phyloP scores from a whole-genome alignment of 768 basidiomycete species.

The Tulasnella sp. region DNA sequence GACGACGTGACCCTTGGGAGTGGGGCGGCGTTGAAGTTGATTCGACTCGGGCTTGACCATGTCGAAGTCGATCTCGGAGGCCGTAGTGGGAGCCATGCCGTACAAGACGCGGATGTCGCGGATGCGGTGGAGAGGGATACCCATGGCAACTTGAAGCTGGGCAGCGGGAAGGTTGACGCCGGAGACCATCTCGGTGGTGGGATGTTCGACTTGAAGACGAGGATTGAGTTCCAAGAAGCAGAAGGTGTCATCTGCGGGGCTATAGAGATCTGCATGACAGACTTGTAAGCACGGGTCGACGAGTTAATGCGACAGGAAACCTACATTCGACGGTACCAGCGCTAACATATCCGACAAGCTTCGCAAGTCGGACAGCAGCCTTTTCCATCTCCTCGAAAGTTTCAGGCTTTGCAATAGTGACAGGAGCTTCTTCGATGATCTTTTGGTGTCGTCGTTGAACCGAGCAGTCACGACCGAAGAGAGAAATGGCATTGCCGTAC shows the following conservation, averaged over 20 bases:
- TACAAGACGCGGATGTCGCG: constrained; percentile 93
- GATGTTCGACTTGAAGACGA: constrained; percentile 98
- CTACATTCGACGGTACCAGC: constrained; percentile 97
- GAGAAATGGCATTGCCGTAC: constrained; percentile 96
- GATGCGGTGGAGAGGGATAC: constrained; percentile 89
- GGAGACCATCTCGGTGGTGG: constrained; percentile 99
- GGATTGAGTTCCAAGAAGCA: constrained; percentile 98
- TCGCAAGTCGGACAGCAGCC: constrained; percentile 97
- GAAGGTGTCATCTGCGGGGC: constrained; percentile 84
- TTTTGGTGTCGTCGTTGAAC: constrained; percentile 99
- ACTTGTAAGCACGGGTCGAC: not conserved
- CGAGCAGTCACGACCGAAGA: constrained; percentile 98
- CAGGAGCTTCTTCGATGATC: constrained; percentile 99
- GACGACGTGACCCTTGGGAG: constrained; percentile 96
- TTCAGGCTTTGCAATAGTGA: constrained; percentile 87
- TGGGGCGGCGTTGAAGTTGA: constrained; percentile 85
- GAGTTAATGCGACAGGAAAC: constrained; percentile 20
- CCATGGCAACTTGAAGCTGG: constrained; percentile 97
- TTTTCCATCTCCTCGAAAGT: constrained; percentile 98
- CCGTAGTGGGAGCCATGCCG: constrained; percentile 80
- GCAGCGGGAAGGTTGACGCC: constrained; percentile 97
- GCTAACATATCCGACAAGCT: constrained; percentile 96
- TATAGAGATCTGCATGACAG: constrained; percentile 67
- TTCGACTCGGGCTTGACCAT: constrained; percentile 81
- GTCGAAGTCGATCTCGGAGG: constrained; percentile 94